These are phyloP conservation scores for Dentipellis sp. DNA, from an alignment of 768 basidiomycete species.

Conservation along the genomic window DNA sequence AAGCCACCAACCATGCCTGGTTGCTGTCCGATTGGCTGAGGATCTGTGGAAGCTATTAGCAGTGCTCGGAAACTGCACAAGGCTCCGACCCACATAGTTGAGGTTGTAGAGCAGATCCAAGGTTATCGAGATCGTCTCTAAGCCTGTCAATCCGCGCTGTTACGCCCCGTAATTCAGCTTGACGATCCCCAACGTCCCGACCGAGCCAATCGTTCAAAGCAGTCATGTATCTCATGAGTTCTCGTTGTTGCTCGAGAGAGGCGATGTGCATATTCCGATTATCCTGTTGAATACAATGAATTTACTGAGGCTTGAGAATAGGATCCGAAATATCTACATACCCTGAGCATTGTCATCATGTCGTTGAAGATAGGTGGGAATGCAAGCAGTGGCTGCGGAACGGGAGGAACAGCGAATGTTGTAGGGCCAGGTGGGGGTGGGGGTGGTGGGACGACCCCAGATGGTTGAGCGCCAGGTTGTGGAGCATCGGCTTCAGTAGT, in stretches of 20 bases:
- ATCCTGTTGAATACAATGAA: conserved; percentile 36
- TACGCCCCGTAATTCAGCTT: conserved; percentile 60
- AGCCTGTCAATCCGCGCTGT: conserved; percentile 49
- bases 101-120: conserved; percentile 19
- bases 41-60: too few relatives aligned
- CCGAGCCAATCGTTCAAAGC: conserved; percentile 73
- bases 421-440: background rate
- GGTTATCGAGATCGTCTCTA: conserved; percentile 32
- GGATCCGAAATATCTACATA: conserved; percentile 21
- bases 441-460: background rate
- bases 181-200: conserved; percentile 71
- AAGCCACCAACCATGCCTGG: too few relatives aligned
- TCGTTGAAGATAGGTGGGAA: conserved; percentile 57
- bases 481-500: background rate
- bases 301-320: background rate
- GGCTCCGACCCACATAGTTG: background rate
- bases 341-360: conserved; percentile 59
- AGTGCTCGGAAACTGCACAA: too few relatives aligned
- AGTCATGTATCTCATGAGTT: conserved; percentile 72
- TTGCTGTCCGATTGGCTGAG: too few relatives aligned
- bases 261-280: conserved; percentile 67
- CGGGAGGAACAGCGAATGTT: background rate
- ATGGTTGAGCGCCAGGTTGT: background rate
- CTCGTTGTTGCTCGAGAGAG: conserved; percentile 70
- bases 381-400: conserved; percentile 11